These are phyloP conservation scores for Dryas drummondii DNA, from an alignment of 306 rosid genomes.

Conservation along the genomic window DNA sequence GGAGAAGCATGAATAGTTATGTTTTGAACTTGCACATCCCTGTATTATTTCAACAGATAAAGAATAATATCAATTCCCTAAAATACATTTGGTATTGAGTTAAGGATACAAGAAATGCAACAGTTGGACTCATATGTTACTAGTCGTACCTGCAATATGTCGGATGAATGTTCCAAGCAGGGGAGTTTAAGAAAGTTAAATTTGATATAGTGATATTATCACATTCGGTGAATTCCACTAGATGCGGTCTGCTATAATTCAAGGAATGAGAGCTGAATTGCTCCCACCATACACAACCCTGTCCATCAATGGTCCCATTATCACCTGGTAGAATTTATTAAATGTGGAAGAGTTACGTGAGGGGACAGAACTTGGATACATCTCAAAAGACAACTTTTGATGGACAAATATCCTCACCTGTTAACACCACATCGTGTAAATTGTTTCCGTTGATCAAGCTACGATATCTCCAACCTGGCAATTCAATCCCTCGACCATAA, in stretches of 20 bases:
- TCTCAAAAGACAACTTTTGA: neutral
- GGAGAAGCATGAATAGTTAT: constrained; percentile 46
- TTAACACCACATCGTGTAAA: constrained; percentile 57
- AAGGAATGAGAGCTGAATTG: constrained; percentile 41
- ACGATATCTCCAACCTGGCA: constrained; percentile 47
- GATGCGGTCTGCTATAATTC: constrained; percentile 61
- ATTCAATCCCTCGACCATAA: constrained; percentile 51
- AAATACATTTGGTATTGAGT: neutral
- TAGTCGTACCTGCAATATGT: constrained; percentile 63
- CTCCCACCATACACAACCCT: constrained; percentile 72
- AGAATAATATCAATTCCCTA: neutral
- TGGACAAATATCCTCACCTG: constrained; percentile 39
- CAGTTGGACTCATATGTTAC: neutral
- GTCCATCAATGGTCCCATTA: constrained; percentile 72
- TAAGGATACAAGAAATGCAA: neutral
- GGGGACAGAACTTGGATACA: constrained; percentile 8
- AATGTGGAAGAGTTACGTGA: neutral
- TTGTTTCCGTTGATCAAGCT: constrained; percentile 56
- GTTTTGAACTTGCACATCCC: constrained; percentile 49
- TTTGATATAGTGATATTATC: constrained; percentile 52
- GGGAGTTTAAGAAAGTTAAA: constrained; percentile 60
- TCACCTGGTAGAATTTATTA: constrained; percentile 44
- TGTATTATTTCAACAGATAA: constrained; percentile 18
- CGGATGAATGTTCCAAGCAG: constrained; percentile 68
- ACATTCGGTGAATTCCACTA: constrained; percentile 54